A percentile compares a stretch with the other conserved stretches of the same genome.
Conservation (phyloP, 192 early-diverging fungal species). For the Nowakowskiella sp. region DNA sequence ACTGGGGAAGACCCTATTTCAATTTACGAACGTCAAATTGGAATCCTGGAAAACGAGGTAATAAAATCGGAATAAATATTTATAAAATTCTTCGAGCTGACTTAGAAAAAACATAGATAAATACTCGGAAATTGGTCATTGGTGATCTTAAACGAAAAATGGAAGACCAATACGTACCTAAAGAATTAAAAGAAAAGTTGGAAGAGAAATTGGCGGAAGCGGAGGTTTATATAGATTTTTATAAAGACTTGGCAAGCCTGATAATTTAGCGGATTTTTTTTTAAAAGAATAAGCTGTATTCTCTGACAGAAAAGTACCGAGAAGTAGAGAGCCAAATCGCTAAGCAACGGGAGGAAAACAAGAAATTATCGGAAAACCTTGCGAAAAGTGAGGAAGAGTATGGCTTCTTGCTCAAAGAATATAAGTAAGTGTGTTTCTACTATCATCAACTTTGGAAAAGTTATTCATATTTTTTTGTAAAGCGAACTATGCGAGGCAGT, state of each 20-base stretch:
- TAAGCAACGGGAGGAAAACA: background rate
- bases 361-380: background rate
- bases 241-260: background rate
- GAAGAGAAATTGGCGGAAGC: constrained; percentile 16
- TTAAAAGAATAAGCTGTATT: constrained; percentile 8
- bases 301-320: constrained; percentile 14
- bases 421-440: constrained; percentile 8
- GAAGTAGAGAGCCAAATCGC: constrained; percentile 12
- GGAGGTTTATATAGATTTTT: constrained; percentile 12
- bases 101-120: too few relatives aligned
- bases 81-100: too few relatives aligned
- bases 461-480: background rate
- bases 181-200: constrained; percentile 16
- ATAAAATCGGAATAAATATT: background rate
- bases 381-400: constrained; percentile 1
- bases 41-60: constrained; percentile 15
- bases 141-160: background rate
- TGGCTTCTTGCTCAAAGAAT: constrained; percentile 2
- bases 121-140: too few relatives aligned
- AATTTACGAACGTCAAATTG: constrained; percentile 26
- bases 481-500: constrained; percentile 27
- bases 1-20: constrained; percentile 35
- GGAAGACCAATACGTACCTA: constrained; percentile 29
- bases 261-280: background rate
- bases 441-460: background rate